Evolutionary conservation across 352 stramenopile genomes (phyloP), one percentile per base, ranked within the genome.

Genomic region (Paralagenidium karlingii): DNA sequence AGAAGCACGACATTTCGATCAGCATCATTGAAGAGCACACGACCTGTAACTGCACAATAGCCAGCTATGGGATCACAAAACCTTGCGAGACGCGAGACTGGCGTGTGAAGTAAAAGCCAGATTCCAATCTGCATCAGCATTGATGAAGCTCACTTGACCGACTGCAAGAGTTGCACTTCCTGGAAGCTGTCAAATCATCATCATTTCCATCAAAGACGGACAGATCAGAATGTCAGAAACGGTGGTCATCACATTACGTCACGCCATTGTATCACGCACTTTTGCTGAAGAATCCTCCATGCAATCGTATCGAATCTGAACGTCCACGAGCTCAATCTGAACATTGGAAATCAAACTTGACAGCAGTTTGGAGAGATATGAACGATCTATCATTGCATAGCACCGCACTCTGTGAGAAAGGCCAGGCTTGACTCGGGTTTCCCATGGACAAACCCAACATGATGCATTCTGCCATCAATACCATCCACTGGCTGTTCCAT

Each of bases 291-390:
- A 80, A 42, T 66, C 74, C 12, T 56, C 43, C 18, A 63, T 57
- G 50, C 79, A 92, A 47, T 92, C 76, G 40, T 90, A 92, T 29
- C 75, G 76, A 24, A 92, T 49, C 55, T 88, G 62, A 22, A 92
- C 70, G 42, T 89, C 71, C 26, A 60, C 61, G 18, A 89, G 49
- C 40, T 92, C 79, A 22, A 92, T 83, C 45, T 92, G 76, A 9
- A 92, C 71, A 49, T 92, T 92, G 31, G 68, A 58, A 43, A 92
- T 82, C 43, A 92, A 87, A 43, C 87, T 75, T 10, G 74, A 69
- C 19, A 92, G 73, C 34, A 92, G 34, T 38, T 69, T 61, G 22
- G 76, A 89, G 10, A 92, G 47, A 51, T 92, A 92, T 24, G 79
- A 87, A 30, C 76, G 62, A 47, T 88, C 75, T 32, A 15, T 32